A percentile compares a stretch with the other conserved stretches of the same genome.
phyloP scores from a whole-genome alignment of 768 basidiomycete genomes.

The Panaeolus cyanescens region DNA sequence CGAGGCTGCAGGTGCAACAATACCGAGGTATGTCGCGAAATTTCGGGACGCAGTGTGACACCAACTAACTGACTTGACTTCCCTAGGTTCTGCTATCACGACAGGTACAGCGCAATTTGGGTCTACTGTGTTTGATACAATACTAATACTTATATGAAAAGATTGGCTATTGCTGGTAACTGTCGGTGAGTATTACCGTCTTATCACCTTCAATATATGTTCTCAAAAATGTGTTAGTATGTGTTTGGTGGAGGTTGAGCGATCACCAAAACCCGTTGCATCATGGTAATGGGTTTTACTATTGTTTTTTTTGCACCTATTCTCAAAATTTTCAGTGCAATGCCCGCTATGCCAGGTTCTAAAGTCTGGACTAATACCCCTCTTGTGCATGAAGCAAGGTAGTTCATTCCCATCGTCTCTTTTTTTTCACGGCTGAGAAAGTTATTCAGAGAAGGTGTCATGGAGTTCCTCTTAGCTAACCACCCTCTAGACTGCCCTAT shows the following conservation, averaged over 20 bases:
- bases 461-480: slow-evolving; percentile 98
- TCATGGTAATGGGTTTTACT: slow-evolving; percentile 62
- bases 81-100: slow-evolving; percentile 82
- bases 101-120: slow-evolving; percentile 51
- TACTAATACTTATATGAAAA: slow-evolving; percentile 24
- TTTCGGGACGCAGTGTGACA: background rate
- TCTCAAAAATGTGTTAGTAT: slow-evolving; percentile 55
- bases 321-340: slow-evolving; percentile 57
- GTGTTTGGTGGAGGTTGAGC: slow-evolving; percentile 98
- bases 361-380: slow-evolving; percentile 95
- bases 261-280: slow-evolving; percentile 92
- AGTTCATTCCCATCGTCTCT: slow-evolving; percentile 5
- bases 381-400: slow-evolving; percentile 87
- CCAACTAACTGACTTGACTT: slow-evolving; percentile 17
- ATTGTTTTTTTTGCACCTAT: background rate
- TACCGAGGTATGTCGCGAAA: slow-evolving; percentile 62
- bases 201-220: background rate
- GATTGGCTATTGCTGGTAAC: slow-evolving; percentile 96
- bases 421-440: slow-evolving; percentile 9
- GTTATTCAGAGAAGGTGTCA: slow-evolving; percentile 83
- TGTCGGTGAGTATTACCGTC: slow-evolving; percentile 69
- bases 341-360: slow-evolving; percentile 95
- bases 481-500: slow-evolving; percentile 99
- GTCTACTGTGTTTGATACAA: background rate
- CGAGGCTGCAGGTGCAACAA: slow-evolving; percentile 81